Evolutionary conservation across 1,284 basidiomycete species (phyloP).

Genomic region (Sphagnurus paluster): DNA sequence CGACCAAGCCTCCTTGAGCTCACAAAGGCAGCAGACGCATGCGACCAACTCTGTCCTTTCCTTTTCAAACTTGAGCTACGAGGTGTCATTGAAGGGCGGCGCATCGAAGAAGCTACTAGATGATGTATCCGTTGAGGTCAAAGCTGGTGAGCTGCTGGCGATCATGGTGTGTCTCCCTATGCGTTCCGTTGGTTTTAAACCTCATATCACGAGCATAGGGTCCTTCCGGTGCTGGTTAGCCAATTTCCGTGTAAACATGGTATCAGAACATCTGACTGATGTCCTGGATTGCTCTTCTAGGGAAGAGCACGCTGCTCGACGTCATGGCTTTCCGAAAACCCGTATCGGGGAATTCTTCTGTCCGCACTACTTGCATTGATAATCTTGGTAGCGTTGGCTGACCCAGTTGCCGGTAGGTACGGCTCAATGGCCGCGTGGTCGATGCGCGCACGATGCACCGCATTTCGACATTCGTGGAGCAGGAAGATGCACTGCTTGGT

Average conservation of each 20-base stretch:
- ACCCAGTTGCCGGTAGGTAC: constrained; percentile 22
- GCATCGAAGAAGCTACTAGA: constrained; percentile 29
- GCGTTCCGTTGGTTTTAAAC: background rate
- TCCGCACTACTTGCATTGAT: constrained; percentile 17
- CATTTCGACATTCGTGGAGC: constrained; percentile 57
- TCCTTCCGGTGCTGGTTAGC: constrained; percentile 23
- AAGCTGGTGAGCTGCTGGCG: constrained; percentile 43
- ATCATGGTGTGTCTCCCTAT: constrained; percentile 34
- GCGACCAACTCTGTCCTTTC: constrained; percentile 20
- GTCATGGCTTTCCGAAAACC: constrained; percentile 40
- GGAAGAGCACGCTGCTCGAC: constrained; percentile 43
- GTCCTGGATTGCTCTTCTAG: too few relatives aligned
- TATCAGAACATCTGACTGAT: background rate
- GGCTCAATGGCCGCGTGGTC: constrained; percentile 31
- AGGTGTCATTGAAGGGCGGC: constrained; percentile 19
- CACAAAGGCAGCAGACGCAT: too few relatives aligned
- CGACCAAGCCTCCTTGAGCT: background rate
- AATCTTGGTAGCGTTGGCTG: background rate
- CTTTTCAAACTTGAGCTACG: constrained; percentile 24
- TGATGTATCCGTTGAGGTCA: constrained; percentile 39
- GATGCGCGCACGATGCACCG: constrained; percentile 31
- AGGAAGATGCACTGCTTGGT: constrained; percentile 60
- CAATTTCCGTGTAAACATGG: background rate
- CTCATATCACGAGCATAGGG: constrained; percentile 11
- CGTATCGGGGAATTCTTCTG: constrained; percentile 28